phyloP scores from a whole-genome alignment of 352 stramenopile species.

The Phytophthora palmivora region DNA sequence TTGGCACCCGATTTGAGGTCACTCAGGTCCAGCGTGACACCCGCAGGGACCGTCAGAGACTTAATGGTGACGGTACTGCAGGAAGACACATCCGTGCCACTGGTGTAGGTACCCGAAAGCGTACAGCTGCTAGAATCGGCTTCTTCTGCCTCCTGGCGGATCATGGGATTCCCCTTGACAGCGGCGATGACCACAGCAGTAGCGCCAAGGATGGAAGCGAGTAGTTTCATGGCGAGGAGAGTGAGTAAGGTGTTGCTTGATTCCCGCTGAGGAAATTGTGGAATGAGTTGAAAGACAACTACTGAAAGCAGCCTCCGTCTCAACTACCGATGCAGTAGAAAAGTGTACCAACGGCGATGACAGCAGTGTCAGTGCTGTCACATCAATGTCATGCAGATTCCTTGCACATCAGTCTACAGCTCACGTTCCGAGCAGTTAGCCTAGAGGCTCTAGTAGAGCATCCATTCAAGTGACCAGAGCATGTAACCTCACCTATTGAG shows the following conservation, averaged over 20 bases:
- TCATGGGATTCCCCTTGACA: conserved; percentile 24
- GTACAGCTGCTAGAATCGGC: conserved; percentile 33
- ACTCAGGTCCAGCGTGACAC: conserved; percentile 48
- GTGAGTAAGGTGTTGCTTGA: too few species aligned
- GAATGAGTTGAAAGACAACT: conserved; percentile 24
- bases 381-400: too few species aligned
- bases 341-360: too few species aligned
- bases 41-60: too few species aligned
- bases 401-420: conserved; percentile 8
- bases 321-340: too few species aligned
- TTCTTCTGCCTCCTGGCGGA: conserved; percentile 22
- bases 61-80: too few species aligned
- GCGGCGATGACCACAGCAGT: conserved; percentile 3
- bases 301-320: not conserved
- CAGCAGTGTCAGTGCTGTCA: too few species aligned
- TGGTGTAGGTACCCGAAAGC: conserved; percentile 43
- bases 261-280: conserved; percentile 16
- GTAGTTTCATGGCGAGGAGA: conserved; percentile 31
- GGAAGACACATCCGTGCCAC: too few species aligned
- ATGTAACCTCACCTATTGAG: conserved; percentile 9
- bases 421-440: conserved; percentile 8
- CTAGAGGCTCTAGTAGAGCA: too few species aligned
- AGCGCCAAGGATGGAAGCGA: conserved; percentile 4
- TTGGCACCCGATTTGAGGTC: conserved; percentile 36
- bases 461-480: too few species aligned